Conservation (phyloP, 1,284 basidiomycete genomes). For the Thelephora terrestris region DNA sequence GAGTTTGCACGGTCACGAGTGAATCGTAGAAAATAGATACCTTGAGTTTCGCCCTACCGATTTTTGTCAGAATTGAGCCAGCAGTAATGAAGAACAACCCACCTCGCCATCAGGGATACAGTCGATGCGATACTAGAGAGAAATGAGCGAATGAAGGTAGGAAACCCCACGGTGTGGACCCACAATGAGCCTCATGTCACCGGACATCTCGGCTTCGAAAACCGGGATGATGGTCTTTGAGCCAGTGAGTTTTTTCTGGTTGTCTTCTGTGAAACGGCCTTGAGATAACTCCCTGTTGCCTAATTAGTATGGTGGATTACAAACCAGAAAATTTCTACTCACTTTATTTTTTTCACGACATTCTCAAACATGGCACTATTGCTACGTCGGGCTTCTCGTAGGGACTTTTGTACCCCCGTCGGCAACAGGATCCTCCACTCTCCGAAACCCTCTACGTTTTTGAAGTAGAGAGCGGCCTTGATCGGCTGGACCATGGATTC, state of each 20-base stretch:
- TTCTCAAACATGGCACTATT: constrained; percentile 35
- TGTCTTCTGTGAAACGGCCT: constrained; percentile 58
- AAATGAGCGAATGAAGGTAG: neutral
- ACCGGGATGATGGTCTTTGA: constrained; percentile 23
- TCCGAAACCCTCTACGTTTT: constrained; percentile 41
- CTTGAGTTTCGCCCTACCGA: constrained; percentile 40
- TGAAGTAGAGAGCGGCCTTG: constrained; percentile 39
- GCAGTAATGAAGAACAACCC: too few relatives aligned
- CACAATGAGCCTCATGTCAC: constrained; percentile 52
- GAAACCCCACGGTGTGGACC: constrained; percentile 11
- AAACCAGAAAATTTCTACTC: constrained; percentile 3
- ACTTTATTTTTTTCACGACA: constrained; percentile 53
- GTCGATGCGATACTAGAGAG: constrained; percentile 51
- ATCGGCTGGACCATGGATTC: constrained; percentile 39
- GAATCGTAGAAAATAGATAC: constrained; percentile 19
- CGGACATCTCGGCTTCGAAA: constrained; percentile 53
- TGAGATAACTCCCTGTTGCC: constrained; percentile 46
- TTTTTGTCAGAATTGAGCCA: too few relatives aligned
- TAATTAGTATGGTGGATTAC: neutral
- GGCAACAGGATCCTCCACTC: constrained; percentile 43
- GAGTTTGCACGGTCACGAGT: neutral
- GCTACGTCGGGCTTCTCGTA: constrained; percentile 30
- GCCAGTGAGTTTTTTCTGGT: constrained; percentile 52
- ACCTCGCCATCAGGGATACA: constrained; percentile 39
- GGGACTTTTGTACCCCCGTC: constrained; percentile 30